Evolutionary conservation across 2,329 filamentous ascomycete species (phyloP), one percentile per base, ranked within the genome.

Genomic region (Aspergillus puulaauensis): DNA sequence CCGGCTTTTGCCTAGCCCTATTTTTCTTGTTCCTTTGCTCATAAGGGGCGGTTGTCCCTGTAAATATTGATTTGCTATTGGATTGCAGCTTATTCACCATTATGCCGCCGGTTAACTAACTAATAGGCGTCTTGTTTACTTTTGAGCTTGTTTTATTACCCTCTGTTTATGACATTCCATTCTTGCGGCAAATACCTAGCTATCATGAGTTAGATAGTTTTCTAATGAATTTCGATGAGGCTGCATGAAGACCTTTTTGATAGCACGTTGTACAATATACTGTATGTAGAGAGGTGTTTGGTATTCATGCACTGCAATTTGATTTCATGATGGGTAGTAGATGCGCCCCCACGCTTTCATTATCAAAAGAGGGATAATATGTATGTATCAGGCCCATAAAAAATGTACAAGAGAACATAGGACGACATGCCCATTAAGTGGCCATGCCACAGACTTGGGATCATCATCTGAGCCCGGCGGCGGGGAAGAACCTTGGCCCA

Each of bases 401-500:
- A 37, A 37, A 37, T 37, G 35, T 37, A 37, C 35, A 37, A 37
- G 35, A 37, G 35, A 37, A n/a, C 12, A n/a, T n/a, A n/a, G 35
- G 15, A n/a, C 35, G 35, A 37, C 35, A 37, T n/a, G 35, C 14
- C 15, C 35, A n/a, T 37, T n/a, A 35, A 14, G 33, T 35, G 33
- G 33, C 7, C 11, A 8, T 12, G 31, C 31, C 11, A 12, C 11
- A 33, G 31, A 33, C 21, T 4, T 21, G 21, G 21, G 21, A 21
- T 21, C 21, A 21, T 47, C 54, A 90, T 61, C 84, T 79, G 64
- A 88, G 70, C 45, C 88, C 82, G 27, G 87, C 76, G 3, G 87
- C 84, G 7, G 91, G 90, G 68, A 96, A 95, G 73, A 88, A 96
- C 59, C 93, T 84, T 9, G 90, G 90, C 4, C 93, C 93, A 0